Evolutionary conservation across 768 basidiomycete species (phyloP).

Genomic region (Chalciporus pseudorubinellus): DNA sequence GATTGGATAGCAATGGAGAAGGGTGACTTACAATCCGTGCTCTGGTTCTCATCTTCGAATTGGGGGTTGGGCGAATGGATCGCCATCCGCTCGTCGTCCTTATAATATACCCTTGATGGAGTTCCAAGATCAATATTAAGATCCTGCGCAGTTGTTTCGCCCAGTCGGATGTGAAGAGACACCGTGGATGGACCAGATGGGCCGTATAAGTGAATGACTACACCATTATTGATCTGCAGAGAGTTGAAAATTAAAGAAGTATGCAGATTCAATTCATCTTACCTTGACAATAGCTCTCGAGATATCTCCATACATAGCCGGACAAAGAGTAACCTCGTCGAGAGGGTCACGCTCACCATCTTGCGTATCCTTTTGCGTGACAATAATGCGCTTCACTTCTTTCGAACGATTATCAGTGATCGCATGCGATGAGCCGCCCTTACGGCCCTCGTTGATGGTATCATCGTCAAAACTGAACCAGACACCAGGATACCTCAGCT

Average conservation of each 20-base stretch:
- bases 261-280: neutral
- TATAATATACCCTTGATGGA: constrained; percentile 75
- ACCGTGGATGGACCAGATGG: constrained; percentile 36
- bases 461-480: constrained; percentile 87
- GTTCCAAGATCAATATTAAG: constrained; percentile 75
- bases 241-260: too few relatives aligned
- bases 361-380: constrained; percentile 65
- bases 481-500: constrained; percentile 77
- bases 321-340: constrained; percentile 65
- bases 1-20: neutral
- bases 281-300: constrained; percentile 68
- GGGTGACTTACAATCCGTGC: constrained; percentile 46
- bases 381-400: constrained; percentile 73
- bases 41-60: constrained; percentile 45
- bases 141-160: constrained; percentile 81
- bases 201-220: constrained; percentile 67
- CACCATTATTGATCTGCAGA: constrained; percentile 65
- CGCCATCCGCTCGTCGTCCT: constrained; percentile 86
- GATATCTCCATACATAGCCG: constrained; percentile 71
- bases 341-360: constrained; percentile 62
- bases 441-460: constrained; percentile 51
- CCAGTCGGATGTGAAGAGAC: constrained; percentile 60
- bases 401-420: constrained; percentile 57
- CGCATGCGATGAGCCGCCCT: constrained; percentile 39
- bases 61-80: constrained; percentile 60